These are phyloP conservation scores for Curvularia verruculosa DNA, from an alignment of 2,329 filamentous ascomycete genomes.

Conservation along the genomic window DNA sequence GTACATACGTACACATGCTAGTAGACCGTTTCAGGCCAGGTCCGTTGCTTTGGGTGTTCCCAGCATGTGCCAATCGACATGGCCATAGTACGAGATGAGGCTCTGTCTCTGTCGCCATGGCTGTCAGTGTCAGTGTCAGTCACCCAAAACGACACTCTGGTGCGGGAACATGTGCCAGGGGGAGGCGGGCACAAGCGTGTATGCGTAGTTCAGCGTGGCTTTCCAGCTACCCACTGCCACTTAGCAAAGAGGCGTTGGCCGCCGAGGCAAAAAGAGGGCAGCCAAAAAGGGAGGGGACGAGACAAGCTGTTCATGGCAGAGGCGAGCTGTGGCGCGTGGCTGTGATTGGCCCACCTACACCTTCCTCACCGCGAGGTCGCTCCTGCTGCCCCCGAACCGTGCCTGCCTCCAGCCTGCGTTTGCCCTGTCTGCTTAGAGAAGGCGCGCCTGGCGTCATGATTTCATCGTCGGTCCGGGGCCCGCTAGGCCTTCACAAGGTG, in stretches of 20 bases:
- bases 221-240: neutral
- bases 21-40: constrained; percentile 6
- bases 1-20: too few relatives aligned
- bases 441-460: neutral
- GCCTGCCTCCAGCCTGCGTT: constrained; percentile 6
- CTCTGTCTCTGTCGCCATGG: too few relatives aligned
- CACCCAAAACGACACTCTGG: neutral
- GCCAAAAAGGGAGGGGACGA: neutral
- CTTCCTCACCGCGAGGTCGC: constrained; percentile 7
- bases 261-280: neutral
- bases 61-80: neutral
- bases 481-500: neutral
- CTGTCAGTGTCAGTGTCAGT: too few relatives aligned
- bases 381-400: constrained; percentile 10
- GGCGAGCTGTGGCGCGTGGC: neutral
- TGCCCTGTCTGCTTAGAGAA: constrained; percentile 17
- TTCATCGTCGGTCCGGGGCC: neutral
- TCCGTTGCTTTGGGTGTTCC: constrained; percentile 1
- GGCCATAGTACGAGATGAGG: neutral
- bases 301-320: too few relatives aligned
- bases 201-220: neutral
- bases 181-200: too few relatives aligned
- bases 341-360: neutral
- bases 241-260: neutral
- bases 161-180: neutral